Base-by-base conservation (phyloP, 768 basidiomycete species). In the Leccinum pellstonianum region DNA sequence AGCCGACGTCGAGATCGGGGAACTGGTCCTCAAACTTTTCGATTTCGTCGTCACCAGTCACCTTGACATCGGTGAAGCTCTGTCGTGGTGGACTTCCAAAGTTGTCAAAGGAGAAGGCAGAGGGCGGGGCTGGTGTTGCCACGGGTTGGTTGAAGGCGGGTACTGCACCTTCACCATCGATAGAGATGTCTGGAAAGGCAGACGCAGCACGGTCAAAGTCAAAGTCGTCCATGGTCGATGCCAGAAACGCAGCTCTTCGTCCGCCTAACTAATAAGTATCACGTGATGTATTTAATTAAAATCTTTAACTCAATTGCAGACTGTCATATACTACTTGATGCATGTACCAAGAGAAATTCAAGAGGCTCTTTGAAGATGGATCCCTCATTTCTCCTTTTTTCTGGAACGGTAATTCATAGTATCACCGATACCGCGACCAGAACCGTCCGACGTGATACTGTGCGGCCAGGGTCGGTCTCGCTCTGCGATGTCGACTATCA, bases 11-110 rank as follows among this genome's bases (percentile, higher is more conserved):
- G 61, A 95, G 81, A 55, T 90, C 93, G 0, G 93, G 93, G 71
- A 94, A 95, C 59, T 91, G 85, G 71, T 77, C 87, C 75, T 93
- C 87, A 64, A 95, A 95, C 72, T 88, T 85, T 59, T 91, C 88
- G 60, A 95, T 82, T 63, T 91, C 90, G 63, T 93, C 90, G 68
- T 91, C 86, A 0, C 91, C 91, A 0, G 92, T 95, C 43, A 93
- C 87, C 68, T 83, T 91, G 56, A 95, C 87, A 10, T 81, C 78
- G n/a, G 80, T 77, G 43, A 75, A 72, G 48, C 66, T 69, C 55
- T 75, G 68, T 31, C 70, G 66, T 1, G 79, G 79, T 9, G 79
- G 77, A 50, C 72, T 77, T 15, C 82, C 85, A 69, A 93, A 90
- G 68, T 82, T 80, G 66, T 86, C 85, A 59, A 90, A 85, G 7